A percentile compares a stretch with the other conserved stretches of the same genome.
Conservation (phyloP, 352 stramenopile species). For the Globisporangium okanoganense region DNA sequence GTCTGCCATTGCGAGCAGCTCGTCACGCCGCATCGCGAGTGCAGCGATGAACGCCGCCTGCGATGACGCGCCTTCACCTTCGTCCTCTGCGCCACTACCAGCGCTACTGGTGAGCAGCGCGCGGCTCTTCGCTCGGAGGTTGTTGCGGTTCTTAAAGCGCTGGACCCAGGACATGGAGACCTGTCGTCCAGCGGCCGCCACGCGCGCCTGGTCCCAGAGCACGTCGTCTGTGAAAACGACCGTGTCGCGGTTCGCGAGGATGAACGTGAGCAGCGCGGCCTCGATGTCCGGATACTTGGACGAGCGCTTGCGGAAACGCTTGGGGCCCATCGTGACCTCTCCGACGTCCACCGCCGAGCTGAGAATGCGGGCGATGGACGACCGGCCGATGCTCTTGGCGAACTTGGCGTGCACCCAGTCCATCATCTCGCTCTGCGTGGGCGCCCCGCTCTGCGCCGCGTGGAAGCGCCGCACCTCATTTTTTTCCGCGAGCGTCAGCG, state of each 20-base stretch:
- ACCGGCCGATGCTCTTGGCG: slow-evolving; percentile 13
- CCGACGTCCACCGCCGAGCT: slow-evolving; percentile 7
- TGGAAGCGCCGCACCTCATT: slow-evolving; percentile 14
- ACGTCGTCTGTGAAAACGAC: slow-evolving; percentile 9
- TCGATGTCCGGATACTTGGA: slow-evolving; percentile 16
- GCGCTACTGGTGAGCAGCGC: neutral
- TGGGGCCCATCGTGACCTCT: slow-evolving; percentile 6
- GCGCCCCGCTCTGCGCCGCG: neutral
- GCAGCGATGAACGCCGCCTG: slow-evolving; percentile 6
- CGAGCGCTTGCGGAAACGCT: slow-evolving; percentile 13
- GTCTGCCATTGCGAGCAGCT: slow-evolving; percentile 1
- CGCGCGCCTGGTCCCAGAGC: slow-evolving; percentile 9
- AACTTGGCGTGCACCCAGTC: slow-evolving; percentile 12
- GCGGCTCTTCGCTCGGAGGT: slow-evolving; percentile 4
- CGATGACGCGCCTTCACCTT: neutral
- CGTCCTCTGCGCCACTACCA: neutral
- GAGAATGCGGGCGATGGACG: slow-evolving; percentile 15
- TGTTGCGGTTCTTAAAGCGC: slow-evolving; percentile 16
- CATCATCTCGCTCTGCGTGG: slow-evolving; percentile 12
- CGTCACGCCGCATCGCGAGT: slow-evolving; percentile 9
- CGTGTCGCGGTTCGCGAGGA: slow-evolving; percentile 7
- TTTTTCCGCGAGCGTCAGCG: slow-evolving; percentile 16
- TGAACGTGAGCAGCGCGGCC: slow-evolving; percentile 13
- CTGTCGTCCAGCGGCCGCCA: neutral
- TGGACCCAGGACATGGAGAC: slow-evolving; percentile 18